Conservation (phyloP, 164 flowering plant species). For the Brasenia schreberi region DNA sequence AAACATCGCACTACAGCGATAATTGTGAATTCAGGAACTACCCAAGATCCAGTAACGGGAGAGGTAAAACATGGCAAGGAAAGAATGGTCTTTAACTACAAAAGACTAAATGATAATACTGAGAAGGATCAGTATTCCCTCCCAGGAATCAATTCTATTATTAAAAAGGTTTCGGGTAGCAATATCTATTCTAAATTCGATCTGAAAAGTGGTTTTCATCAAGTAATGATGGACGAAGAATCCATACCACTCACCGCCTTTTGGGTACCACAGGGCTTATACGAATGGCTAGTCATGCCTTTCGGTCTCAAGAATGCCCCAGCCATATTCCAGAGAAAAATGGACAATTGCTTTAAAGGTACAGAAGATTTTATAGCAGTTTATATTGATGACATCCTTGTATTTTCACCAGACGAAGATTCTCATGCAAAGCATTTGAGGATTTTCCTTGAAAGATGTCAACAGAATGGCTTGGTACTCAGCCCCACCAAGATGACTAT, state of each 20-base stretch:
- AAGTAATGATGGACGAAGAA: constrained; percentile 3
- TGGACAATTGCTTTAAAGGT: too few species aligned
- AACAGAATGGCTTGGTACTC: too few species aligned
- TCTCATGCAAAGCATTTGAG: constrained; percentile 5
- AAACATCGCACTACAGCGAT: constrained; percentile 5
- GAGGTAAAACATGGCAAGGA: constrained; percentile 5
- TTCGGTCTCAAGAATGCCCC: too few species aligned
- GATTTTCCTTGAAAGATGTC: constrained; percentile 2
- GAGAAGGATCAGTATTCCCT: constrained; percentile 2
- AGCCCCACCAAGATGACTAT: constrained; percentile 5
- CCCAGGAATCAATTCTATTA: not conserved
- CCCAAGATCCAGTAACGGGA: constrained; percentile 2
- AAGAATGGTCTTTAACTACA: constrained; percentile 6
- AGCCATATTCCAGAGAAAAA: too few species aligned
- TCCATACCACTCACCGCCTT: constrained; percentile 6
- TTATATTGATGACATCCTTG: constrained; percentile 11
- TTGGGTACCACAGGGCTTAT: too few species aligned
- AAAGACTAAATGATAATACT: too few species aligned
- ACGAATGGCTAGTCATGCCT: too few species aligned
- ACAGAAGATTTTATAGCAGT: too few species aligned
- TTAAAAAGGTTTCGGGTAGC: too few species aligned
- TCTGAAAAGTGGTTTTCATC: too few species aligned
- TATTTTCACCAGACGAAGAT: constrained; percentile 2
- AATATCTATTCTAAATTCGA: not conserved
- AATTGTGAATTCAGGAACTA: too few species aligned